Conservation (phyloP, 345 rosid genomes). For the Turnera subulata region DNA sequence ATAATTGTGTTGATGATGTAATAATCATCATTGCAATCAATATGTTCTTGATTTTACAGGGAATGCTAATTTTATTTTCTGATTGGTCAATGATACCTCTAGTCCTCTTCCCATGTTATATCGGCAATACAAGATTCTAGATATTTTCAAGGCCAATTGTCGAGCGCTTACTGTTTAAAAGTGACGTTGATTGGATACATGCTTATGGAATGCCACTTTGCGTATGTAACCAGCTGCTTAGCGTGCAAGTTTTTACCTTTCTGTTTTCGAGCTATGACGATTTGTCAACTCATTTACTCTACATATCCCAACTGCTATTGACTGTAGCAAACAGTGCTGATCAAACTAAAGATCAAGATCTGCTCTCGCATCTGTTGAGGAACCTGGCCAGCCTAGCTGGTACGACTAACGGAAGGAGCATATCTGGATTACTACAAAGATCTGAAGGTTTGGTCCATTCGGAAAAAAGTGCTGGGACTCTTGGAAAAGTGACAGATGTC, state of each 20-base stretch:
- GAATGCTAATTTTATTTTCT: too few species aligned
- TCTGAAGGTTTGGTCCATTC: conserved; percentile 46
- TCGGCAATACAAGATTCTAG: too few species aligned
- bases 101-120: too few species aligned
- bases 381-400: conserved; percentile 51
- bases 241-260: neutral
- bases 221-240: neutral
- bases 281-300: neutral
- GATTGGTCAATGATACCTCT: too few species aligned
- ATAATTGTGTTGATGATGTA: too few species aligned
- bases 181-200: neutral
- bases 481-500: conserved; percentile 20
- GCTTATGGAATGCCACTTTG: neutral
- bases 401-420: conserved; percentile 39
- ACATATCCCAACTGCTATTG: conserved; percentile 12
- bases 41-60: too few species aligned
- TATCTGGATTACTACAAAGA: conserved; percentile 57
- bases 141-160: too few species aligned
- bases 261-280: neutral
- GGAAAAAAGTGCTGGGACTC: conserved; percentile 24
- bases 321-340: conserved; percentile 72
- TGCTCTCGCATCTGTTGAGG: conserved; percentile 72
- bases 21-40: too few species aligned
- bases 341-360: conserved; percentile 66
- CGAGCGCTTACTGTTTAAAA: too few species aligned